These are phyloP conservation scores for Sphagnum magellanicum DNA, from an alignment of 228 moss, liverwort and hornwort genomes.

Conservation along the genomic window DNA sequence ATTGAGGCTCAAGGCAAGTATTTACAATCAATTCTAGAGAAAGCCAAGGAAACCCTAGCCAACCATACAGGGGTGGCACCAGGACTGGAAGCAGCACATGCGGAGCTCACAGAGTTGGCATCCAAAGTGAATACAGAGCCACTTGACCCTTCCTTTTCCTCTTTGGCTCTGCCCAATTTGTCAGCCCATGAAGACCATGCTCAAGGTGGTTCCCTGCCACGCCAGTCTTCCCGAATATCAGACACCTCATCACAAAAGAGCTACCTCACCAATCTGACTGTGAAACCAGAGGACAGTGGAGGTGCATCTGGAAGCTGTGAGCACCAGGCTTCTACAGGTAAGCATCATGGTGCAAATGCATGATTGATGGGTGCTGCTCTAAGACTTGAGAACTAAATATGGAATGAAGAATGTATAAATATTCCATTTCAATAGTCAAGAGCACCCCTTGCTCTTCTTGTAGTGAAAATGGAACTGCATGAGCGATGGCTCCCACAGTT, in stretches of 20 bases:
- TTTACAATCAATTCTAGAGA: slow-evolving; percentile 86
- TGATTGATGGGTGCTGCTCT: too few relatives aligned
- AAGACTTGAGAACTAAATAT: too few relatives aligned
- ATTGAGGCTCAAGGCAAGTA: slow-evolving; percentile 97
- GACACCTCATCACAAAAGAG: slow-evolving; percentile 38
- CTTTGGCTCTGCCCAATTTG: slow-evolving; percentile 44
- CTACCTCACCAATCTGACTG: slow-evolving; percentile 28
- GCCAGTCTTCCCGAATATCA: slow-evolving; percentile 21
- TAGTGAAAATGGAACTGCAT: too few relatives aligned
- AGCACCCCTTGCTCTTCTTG: too few relatives aligned
- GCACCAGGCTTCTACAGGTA: slow-evolving; percentile 30
- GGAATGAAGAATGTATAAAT: too few relatives aligned
- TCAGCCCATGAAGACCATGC: slow-evolving; percentile 20
- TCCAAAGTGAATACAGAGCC: slow-evolving; percentile 62
- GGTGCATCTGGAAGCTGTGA: slow-evolving; percentile 21
- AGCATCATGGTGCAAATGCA: neutral
- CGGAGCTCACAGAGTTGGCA: slow-evolving; percentile 83
- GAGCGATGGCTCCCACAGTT: too few relatives aligned
- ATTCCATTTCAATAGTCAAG: too few relatives aligned
- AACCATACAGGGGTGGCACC: slow-evolving; percentile 68
- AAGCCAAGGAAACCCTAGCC: slow-evolving; percentile 86
- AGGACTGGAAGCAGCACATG: slow-evolving; percentile 78
- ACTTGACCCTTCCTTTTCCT: slow-evolving; percentile 42
- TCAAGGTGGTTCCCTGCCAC: neutral
- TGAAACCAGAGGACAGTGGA: slow-evolving; percentile 36